Conservation (phyloP, 2,329 filamentous ascomycete species). For the Simplicillium sp. region DNA sequence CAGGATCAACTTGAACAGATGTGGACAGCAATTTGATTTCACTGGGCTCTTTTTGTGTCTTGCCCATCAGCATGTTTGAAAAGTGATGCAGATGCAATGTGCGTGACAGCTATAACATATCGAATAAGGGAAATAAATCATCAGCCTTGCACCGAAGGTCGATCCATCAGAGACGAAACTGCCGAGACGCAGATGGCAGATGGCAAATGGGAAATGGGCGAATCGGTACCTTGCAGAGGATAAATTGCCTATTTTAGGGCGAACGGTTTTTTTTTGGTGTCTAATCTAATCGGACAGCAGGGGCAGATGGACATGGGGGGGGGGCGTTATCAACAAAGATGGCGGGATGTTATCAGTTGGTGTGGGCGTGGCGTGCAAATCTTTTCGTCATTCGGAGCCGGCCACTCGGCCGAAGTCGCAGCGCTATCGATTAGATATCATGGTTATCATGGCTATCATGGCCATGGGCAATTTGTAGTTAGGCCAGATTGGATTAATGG, state of each 20-base stretch:
- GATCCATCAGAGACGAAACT: not conserved
- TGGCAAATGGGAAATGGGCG: too few relatives aligned
- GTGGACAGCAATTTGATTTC: too few relatives aligned
- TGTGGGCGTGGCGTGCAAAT: not conserved
- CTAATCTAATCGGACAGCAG: too few relatives aligned
- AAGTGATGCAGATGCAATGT: too few relatives aligned
- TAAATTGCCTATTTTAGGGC: not conserved
- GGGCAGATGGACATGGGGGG: not conserved
- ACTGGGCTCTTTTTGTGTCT: too few relatives aligned
- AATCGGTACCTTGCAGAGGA: too few relatives aligned
- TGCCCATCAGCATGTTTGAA: not conserved
- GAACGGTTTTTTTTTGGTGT: not conserved
- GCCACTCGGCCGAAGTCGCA: too few relatives aligned
- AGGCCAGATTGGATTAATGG: too few relatives aligned
- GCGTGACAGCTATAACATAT: not conserved
- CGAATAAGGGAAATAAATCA: not conserved
- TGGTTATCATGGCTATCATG: too few relatives aligned
- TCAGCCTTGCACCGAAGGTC: conserved; percentile 2
- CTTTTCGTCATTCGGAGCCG: too few relatives aligned
- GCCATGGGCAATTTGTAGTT: too few relatives aligned
- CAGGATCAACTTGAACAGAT: not conserved
- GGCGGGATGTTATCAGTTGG: conserved; percentile 1
- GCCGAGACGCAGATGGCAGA: too few relatives aligned
- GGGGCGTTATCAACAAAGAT: not conserved
- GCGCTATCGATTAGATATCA: not conserved